Percentiles rank a stretch among this genome's conserved stretches.
Conservation (phyloP, 192 early-diverging fungal species). For the Entomortierella lignicola region DNA sequence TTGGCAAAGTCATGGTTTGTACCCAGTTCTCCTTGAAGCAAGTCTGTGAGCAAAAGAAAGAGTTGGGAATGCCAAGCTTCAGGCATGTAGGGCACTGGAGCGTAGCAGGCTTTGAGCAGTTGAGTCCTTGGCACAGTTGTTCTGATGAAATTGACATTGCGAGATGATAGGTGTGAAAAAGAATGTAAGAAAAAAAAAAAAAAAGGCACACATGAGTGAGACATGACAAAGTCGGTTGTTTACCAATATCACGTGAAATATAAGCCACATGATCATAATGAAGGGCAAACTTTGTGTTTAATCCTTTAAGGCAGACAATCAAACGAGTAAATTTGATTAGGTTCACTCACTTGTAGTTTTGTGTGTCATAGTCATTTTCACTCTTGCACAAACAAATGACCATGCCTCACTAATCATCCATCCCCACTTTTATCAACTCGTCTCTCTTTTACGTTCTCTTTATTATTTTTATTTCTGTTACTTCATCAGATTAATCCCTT, state of each 20-base stretch:
- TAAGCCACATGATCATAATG: not conserved
- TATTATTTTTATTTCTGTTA: too few species aligned
- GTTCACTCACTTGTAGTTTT: too few species aligned
- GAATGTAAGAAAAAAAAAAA: not conserved
- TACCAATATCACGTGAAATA: not conserved
- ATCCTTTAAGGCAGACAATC: too few species aligned
- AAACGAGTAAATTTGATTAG: too few species aligned
- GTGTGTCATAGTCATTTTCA: too few species aligned
- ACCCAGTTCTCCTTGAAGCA: constrained; percentile 83
- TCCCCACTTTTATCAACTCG: too few species aligned
- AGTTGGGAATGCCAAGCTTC: constrained; percentile 71
- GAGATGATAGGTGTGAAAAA: not conserved
- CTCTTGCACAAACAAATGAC: too few species aligned
- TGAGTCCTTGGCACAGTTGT: constrained; percentile 54
- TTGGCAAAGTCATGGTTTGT: not conserved
- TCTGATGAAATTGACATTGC: constrained; percentile 11
- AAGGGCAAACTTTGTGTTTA: too few species aligned
- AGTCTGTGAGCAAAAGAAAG: constrained; percentile 84
- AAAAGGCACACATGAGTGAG: too few species aligned
- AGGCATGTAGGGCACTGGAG: constrained; percentile 87
- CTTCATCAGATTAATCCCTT: too few species aligned
- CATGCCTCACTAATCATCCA: too few species aligned
- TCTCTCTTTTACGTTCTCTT: too few species aligned
- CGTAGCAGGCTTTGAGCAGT: constrained; percentile 74
- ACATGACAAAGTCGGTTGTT: not conserved